phyloP scores from a whole-genome alignment of 257 asterid genomes.

The Solanum habrochaites region DNA sequence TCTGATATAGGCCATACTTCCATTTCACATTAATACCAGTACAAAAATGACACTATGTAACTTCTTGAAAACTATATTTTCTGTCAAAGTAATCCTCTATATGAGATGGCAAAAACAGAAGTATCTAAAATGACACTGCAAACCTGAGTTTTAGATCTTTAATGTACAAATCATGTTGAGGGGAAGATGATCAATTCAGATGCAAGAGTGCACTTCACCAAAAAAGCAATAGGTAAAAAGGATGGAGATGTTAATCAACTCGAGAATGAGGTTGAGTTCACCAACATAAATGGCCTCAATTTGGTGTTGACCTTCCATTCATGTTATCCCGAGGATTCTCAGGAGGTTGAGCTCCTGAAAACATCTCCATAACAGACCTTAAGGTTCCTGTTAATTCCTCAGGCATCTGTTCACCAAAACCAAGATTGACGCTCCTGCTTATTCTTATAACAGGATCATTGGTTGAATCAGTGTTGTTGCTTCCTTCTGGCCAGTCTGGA shows the following conservation, averaged over 20 bases:
- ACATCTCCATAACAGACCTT: conserved; percentile 71
- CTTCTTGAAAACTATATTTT: background rate
- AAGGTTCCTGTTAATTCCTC: conserved; percentile 58
- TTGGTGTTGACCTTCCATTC: conserved; percentile 32
- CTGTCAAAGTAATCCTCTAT: background rate
- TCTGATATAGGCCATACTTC: background rate
- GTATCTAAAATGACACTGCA: background rate
- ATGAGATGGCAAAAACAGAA: background rate
- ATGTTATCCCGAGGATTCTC: conserved; percentile 26
- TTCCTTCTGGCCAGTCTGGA: conserved; percentile 21
- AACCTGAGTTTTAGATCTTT: background rate
- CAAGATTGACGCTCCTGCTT: conserved; percentile 29
- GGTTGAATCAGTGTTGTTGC: conserved; percentile 5
- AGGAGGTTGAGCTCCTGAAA: conserved; percentile 34
- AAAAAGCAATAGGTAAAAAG: background rate
- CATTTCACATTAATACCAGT: background rate
- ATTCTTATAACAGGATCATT: conserved; percentile 27
- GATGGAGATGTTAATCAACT: background rate
- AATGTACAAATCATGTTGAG: background rate
- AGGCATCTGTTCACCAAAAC: conserved; percentile 32
- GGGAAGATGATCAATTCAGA: background rate
- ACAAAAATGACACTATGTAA: background rate
- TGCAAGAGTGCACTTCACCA: background rate
- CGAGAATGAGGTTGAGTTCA: background rate
- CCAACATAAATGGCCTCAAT: conserved; percentile 8